phyloP scores from a whole-genome alignment of 176 grass and related monocot species.

The Chloris gayana region DNA sequence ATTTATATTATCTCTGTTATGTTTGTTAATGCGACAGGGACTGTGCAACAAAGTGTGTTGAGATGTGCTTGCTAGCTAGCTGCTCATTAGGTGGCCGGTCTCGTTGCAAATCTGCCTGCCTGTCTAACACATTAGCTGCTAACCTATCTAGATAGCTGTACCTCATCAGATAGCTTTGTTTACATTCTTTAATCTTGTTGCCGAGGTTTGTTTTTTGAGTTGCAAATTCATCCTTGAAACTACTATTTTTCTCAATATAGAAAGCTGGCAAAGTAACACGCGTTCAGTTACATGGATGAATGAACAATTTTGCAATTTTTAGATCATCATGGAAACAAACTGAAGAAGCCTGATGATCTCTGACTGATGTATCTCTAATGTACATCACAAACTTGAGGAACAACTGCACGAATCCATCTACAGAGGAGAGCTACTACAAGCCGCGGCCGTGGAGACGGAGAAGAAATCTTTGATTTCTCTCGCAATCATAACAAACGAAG shows the following conservation, averaged over 20 bases:
- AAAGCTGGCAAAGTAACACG: background rate
- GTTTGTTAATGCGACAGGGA: conserved; percentile 15
- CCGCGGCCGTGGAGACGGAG: background rate
- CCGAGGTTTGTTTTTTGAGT: background rate
- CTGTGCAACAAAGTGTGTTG: conserved; percentile 28
- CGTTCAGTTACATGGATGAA: too few species aligned
- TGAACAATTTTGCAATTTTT: too few species aligned
- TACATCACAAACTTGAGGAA: background rate
- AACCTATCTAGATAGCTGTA: background rate
- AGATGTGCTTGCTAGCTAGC: conserved; percentile 1
- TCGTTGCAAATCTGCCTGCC: background rate
- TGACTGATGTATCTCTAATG: too few species aligned
- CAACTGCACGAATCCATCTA: too few species aligned
- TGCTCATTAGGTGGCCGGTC: conserved; percentile 27
- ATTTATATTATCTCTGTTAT: background rate
- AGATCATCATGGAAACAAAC: background rate
- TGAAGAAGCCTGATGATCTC: background rate
- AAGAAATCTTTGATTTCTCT: background rate
- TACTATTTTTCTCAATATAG: too few species aligned
- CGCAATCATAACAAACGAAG: background rate
- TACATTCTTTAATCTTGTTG: background rate
- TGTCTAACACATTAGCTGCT: conserved; percentile 15
- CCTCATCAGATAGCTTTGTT: background rate
- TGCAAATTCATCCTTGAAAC: background rate
- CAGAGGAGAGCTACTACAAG: background rate